A percentile compares a stretch with the other conserved stretches of the same genome.
phyloP scores from a whole-genome alignment of 2,329 filamentous ascomycete species.

The Talaromyces sp. region DNA sequence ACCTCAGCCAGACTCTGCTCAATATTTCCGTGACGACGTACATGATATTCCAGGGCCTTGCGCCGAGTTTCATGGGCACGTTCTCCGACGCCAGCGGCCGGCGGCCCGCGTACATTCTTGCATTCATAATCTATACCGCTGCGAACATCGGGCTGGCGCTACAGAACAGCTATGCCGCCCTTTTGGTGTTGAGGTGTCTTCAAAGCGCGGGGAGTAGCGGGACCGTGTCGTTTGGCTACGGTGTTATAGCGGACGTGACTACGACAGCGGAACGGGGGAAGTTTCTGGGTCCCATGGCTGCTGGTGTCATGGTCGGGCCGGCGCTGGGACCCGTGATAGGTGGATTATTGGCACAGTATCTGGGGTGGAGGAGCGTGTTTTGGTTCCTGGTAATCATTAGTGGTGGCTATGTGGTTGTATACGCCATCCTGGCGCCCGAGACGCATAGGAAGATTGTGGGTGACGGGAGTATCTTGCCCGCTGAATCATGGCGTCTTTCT shows the following conservation, averaged over 20 bases:
- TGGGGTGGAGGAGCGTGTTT: conserved; percentile 66
- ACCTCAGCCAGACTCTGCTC: conserved; percentile 9
- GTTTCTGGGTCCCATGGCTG: conserved; percentile 66
- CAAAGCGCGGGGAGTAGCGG: conserved; percentile 64
- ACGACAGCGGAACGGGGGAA: conserved; percentile 66
- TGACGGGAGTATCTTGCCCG: conserved; percentile 30
- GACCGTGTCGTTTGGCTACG: conserved; percentile 67
- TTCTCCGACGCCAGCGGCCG: conserved; percentile 60
- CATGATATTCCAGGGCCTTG: conserved; percentile 57
- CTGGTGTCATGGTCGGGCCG: conserved; percentile 51
- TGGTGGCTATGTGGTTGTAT: conserved; percentile 51
- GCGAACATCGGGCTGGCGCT: conserved; percentile 59
- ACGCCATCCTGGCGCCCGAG: conserved; percentile 54
- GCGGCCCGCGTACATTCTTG: conserved; percentile 58
- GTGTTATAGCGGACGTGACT: conserved; percentile 68
- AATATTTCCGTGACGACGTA: conserved; percentile 21
- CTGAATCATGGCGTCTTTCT: conserved; percentile 20
- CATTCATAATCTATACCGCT: conserved; percentile 46
- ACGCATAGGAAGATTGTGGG: conserved; percentile 41
- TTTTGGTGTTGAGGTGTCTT: conserved; percentile 59
- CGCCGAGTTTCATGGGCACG: conserved; percentile 59
- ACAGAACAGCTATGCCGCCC: conserved; percentile 55
- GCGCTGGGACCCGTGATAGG: conserved; percentile 60
- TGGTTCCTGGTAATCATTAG: conserved; percentile 62
- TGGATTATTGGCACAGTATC: conserved; percentile 59